Evolutionary conservation across 805 yeast genomes (phyloP), one percentile per base, ranked within the genome.

Genomic region (Wickerhamomyces xylosicus): DNA sequence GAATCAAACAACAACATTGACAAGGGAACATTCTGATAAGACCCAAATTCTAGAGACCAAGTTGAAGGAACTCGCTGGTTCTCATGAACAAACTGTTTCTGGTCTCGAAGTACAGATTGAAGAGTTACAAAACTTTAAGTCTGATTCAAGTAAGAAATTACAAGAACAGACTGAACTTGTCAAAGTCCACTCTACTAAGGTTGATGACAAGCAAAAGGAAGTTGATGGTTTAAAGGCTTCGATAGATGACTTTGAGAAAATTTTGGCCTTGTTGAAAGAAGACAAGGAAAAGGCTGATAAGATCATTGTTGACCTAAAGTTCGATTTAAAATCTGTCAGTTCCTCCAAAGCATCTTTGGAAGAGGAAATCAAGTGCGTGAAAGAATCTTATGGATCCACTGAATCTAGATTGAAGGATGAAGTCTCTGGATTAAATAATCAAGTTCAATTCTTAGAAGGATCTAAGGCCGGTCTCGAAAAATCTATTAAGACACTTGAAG

Each of bases 31-130:
- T 18, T 14, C 31, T 3, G 21, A 22, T 14, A 14, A 37, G 2
- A 15, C 28, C 5, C 9, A 13, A 11, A 43, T 43, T 13, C 20
- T 39, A 13, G 49, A 47, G 29, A 2, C 38, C 3, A 49, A 42
- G 21, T 10, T 25, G 5, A 4, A 11, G 8, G 29, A 25, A 9
- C 14, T 25, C 5, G 13, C 29, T 4, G 29, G n/a, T 5, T 7
- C 29, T 4, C 9, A 25, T 25, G 14, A 13, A 4, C n/a, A 25
- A 25, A 8, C 29, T 13, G 14, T 25, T 7, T 9, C 29, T 25
- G 8, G 5, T 11, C 9, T 25, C 5, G 29, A 25, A 25, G 8
- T n/a, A 4, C 29, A 13, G 13, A 25, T 25, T 13, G 5, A 25
- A 25, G 29, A 25, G 9, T 13, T 25, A 25, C 9, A 7, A 5